Base-by-base conservation (phyloP, 2,329 filamentous ascomycete species). In the Penicillium glabrum region DNA sequence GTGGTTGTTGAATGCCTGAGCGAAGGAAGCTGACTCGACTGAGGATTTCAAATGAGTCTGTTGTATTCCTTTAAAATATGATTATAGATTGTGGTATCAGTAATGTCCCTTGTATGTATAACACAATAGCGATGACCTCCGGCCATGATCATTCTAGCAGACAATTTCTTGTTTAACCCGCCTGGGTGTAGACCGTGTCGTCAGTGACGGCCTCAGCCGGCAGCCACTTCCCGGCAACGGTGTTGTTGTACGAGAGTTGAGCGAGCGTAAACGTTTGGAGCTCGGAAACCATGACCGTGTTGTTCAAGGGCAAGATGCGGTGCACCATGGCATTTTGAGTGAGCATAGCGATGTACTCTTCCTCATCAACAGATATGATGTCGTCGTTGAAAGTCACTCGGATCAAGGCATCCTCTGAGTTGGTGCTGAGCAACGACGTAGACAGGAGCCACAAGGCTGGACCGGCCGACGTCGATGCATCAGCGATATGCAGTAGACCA, bases 281-380 rank as follows among this genome's bases (percentile, higher is more conserved):
- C 43, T 59, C 57, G 7, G 57, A 59, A 3, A 59, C 54, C n/a
- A 59, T 13, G n/a, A 59, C 51, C 13, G 57, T 57, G 10, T 14
- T 6, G 46, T 57, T 27, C 37, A 59, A 11, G n/a, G 54, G 51
- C 41, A 59, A 16, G 33, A 59, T 21, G 37, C 57, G 57, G 50
- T 57, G 57, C 13, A 57, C 54, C 51, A 47, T 59, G 14, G 57
- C 57, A 14, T 59, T 59, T 35, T 59, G 57, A 45, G 57, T 59
- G 23, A 43, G 57, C 53, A 59, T 57, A 3, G 57, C 53, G 46
- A 57, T 57, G 46, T 59, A 59, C 51, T 59, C 57, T 11, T 59
- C 57, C 13, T 39, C 50, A 3, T 45, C 11, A 23, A 59, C 23
- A 21, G 46, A 13, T 4, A 27, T 50, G 8, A 59, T 47, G 16